A percentile compares a stretch with the other conserved stretches of the same genome.
phyloP scores from a whole-genome alignment of 1,284 basidiomycete genomes.

The Tylopilus orsonianus region DNA sequence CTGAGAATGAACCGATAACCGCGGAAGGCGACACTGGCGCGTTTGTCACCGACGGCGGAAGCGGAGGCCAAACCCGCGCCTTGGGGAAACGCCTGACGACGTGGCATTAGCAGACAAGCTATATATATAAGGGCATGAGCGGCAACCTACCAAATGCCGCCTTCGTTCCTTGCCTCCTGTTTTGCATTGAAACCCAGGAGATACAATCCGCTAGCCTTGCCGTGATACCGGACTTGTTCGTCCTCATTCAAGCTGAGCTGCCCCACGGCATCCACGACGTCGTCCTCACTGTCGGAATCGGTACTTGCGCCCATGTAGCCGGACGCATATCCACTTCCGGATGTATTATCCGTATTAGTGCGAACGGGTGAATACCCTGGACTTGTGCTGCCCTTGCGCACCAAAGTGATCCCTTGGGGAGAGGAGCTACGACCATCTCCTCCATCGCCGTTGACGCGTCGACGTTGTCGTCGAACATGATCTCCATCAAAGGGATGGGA shows the following conservation, averaged over 20 bases:
- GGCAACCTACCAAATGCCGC: conserved; percentile 70
- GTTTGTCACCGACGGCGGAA: conserved; percentile 37
- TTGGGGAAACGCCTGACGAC: conserved; percentile 71
- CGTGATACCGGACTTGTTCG: conserved; percentile 75
- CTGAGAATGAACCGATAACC: conserved; percentile 2
- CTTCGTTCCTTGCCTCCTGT: conserved; percentile 65
- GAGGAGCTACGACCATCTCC: conserved; percentile 9
- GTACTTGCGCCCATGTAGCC: conserved; percentile 32
- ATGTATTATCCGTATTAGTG: conserved; percentile 8
- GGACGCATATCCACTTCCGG: conserved; percentile 24
- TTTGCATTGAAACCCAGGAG: conserved; percentile 64
- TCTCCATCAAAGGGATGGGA: conserved; percentile 14
- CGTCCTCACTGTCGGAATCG: conserved; percentile 45
- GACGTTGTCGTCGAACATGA: conserved; percentile 33
- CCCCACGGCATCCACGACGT: conserved; percentile 72
- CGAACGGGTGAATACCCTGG: conserved; percentile 21
- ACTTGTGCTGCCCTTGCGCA: conserved; percentile 19
- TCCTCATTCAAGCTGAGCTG: conserved; percentile 86
- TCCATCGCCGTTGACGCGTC: conserved; percentile 26
- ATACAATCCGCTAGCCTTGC: conserved; percentile 79
- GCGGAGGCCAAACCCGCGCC: conserved; percentile 79
- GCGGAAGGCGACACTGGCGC: conserved; percentile 12
- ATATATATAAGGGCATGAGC: neutral
- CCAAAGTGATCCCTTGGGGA: conserved; percentile 4
- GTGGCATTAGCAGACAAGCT: neutral